Evolutionary conservation across 2,329 filamentous ascomycete species (phyloP).

Genomic region (Cercospora berteroae): DNA sequence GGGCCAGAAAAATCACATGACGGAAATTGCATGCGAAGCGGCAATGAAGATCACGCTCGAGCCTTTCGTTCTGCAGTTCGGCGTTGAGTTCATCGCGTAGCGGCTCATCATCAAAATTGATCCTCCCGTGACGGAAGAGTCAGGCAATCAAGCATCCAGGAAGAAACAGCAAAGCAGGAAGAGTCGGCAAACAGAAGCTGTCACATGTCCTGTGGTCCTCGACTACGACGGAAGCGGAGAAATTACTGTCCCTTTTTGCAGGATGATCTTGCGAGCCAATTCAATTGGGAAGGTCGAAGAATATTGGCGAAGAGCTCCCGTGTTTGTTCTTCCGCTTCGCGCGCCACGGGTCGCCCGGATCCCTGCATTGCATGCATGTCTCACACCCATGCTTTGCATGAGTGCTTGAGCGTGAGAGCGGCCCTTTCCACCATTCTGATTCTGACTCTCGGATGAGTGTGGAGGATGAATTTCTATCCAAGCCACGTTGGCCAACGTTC

Average conservation of each 20-base stretch:
- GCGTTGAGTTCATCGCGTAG: conserved; percentile 15
- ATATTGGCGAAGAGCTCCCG: not conserved
- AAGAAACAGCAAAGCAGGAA: not conserved
- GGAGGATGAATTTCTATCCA: not conserved
- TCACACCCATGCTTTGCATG: conserved; percentile 1
- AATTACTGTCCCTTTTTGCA: not conserved
- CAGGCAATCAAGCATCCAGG: not conserved
- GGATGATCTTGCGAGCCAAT: not conserved
- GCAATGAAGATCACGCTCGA: conserved; percentile 9
- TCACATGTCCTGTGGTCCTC: too few species aligned
- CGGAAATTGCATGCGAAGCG: conserved; percentile 8
- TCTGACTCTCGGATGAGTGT: not conserved
- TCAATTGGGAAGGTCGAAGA: conserved; percentile 1
- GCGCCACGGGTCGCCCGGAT: not conserved
- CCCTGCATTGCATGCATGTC: conserved; percentile 4
- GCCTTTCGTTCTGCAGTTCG: conserved; percentile 6
- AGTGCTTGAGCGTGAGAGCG: not conserved
- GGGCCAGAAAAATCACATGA: conserved; percentile 11
- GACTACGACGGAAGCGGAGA: not conserved
- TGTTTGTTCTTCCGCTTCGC: not conserved
- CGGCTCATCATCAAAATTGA: conserved; percentile 9
- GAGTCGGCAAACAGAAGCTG: not conserved
- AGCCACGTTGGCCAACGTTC: not conserved
- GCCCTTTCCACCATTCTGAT: not conserved
- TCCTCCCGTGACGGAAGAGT: not conserved